phyloP scores from a whole-genome alignment of 2,329 filamentous ascomycete species.

The Berkeleyomyces basicola region DNA sequence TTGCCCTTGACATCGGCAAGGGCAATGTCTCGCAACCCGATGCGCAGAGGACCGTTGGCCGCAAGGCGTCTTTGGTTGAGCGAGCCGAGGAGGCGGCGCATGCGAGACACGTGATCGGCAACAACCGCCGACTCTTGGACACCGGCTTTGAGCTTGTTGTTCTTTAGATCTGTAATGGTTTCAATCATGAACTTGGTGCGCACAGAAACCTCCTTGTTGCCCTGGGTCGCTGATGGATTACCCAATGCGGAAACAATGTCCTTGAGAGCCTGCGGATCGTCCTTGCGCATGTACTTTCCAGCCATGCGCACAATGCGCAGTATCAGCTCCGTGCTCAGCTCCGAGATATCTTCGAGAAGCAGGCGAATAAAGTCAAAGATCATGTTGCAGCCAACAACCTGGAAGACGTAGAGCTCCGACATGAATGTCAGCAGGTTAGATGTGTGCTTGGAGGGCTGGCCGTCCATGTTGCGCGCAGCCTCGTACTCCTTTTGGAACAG shows the following conservation, averaged over 20 bases:
- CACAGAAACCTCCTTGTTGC: slow-evolving; percentile 57
- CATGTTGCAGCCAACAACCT: slow-evolving; percentile 65
- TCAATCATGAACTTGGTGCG: slow-evolving; percentile 97
- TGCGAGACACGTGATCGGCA: slow-evolving; percentile 68
- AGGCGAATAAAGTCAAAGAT: slow-evolving; percentile 82
- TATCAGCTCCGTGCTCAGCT: slow-evolving; percentile 76
- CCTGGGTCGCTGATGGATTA: slow-evolving; percentile 46
- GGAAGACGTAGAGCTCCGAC: slow-evolving; percentile 81
- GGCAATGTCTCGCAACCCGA: slow-evolving; percentile 67
- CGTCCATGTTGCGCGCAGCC: slow-evolving; percentile 20
- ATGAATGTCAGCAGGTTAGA: slow-evolving; percentile 70
- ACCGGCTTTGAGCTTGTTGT: slow-evolving; percentile 72
- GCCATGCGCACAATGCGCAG: slow-evolving; percentile 69
- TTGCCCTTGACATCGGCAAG: slow-evolving; percentile 77
- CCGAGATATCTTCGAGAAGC: slow-evolving; percentile 58
- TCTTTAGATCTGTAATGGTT: slow-evolving; percentile 85
- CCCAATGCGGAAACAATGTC: slow-evolving; percentile 71
- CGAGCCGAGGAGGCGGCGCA: slow-evolving; percentile 74
- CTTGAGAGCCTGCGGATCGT: slow-evolving; percentile 76
- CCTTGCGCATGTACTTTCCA: slow-evolving; percentile 68
- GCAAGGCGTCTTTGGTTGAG: slow-evolving; percentile 51
- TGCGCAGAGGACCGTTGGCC: slow-evolving; percentile 63
- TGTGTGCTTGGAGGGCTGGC: slow-evolving; percentile 20
- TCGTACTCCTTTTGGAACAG: slow-evolving; percentile 54
- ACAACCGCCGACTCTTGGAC: slow-evolving; percentile 53